Base-by-base conservation (phyloP, 2,329 filamentous ascomycete genomes). In the Sporothrix pseudoabietina region DNA sequence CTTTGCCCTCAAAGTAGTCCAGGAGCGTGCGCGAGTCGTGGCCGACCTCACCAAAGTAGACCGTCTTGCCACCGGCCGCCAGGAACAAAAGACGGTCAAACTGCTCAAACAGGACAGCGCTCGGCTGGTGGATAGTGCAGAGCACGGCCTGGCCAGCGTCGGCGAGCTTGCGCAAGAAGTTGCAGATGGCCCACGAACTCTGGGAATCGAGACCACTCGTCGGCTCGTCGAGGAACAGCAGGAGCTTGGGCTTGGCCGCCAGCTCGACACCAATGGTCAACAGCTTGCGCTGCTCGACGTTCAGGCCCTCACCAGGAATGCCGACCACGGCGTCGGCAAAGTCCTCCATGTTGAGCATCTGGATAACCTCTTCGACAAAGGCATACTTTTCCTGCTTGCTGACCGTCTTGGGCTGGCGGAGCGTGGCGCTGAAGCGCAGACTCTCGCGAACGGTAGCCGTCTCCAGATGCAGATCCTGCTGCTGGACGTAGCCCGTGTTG, bases 181-280 rank as follows among this genome's bases (percentile, higher is more conserved):
- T 81, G 55, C 87, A 86, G 69, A 91, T 91, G 0, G 89, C 87
- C 86, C 88, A 91, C 0, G 89, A 87, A 68, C 85, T 87, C 79
- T 91, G 87, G 0, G 85, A 87, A 78, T 92, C 90, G 3, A 92
- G 85, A 65, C 90, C 90, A 32, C 85, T 79, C 71, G 89, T 86
- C 8, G 88, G 88, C 77, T 90, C 88, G 69, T 90, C 88, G 9
- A 90, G 82, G 81, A 90, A 90, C 1, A 90, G 83, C 0, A 89
- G 81, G 0, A 90, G 82, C 72, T 84, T 84, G 6, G 95, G 95
- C 84, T 96, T 97, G 7, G 95, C 95, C 57, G 94, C 94, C 32
- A 98, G 87, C 80, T 98, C 95, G n/a, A 98, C 94, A 82, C 94
- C 95, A 76, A 98, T 76, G 0, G 94, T 98, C 7, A 98, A 87